phyloP scores from a whole-genome alignment of 768 basidiomycete species.

The Termitomyces sp. region DNA sequence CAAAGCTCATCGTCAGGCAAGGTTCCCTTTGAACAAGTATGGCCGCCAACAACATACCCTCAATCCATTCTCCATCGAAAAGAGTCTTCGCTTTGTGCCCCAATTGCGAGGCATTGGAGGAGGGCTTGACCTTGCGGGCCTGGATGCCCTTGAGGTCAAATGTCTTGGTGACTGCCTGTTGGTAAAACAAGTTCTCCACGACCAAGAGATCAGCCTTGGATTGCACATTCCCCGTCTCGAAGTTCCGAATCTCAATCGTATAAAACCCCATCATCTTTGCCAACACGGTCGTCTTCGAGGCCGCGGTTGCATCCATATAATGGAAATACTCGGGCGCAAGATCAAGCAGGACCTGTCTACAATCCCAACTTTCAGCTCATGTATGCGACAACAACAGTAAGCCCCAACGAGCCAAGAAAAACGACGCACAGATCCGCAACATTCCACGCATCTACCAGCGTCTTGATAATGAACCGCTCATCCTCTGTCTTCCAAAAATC shows the following conservation, averaged over 20 bases:
- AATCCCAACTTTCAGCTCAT: not conserved
- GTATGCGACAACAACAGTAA: not conserved
- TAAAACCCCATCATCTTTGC: conserved; percentile 83
- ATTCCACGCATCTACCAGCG: conserved; percentile 82
- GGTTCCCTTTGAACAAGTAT: too few species aligned
- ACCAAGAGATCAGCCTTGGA: conserved; percentile 72
- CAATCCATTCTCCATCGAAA: conserved; percentile 84
- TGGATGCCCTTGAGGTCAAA: conserved; percentile 86
- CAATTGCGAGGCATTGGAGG: conserved; percentile 22
- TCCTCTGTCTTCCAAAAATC: conserved; percentile 83
- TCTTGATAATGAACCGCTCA: conserved; percentile 79
- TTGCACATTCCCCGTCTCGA: conserved; percentile 60
- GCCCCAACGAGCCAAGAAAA: not conserved
- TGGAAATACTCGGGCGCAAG: conserved; percentile 75
- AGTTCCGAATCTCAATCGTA: conserved; percentile 69
- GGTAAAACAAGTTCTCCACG: conserved; percentile 83
- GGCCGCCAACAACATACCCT: conserved; percentile 50
- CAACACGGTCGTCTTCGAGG: conserved; percentile 52
- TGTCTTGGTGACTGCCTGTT: conserved; percentile 58
- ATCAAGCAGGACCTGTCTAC: conserved; percentile 73
- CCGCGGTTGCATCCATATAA: conserved; percentile 68
- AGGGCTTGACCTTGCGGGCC: conserved; percentile 61
- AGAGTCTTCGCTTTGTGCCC: conserved; percentile 47
- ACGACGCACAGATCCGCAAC: conserved; percentile 70
- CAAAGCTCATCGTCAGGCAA: not conserved